Evolutionary conservation across 495 filamentous ascomycete species (phyloP), one percentile per base, ranked within the genome.

Genomic region (Letharia columbiana): DNA sequence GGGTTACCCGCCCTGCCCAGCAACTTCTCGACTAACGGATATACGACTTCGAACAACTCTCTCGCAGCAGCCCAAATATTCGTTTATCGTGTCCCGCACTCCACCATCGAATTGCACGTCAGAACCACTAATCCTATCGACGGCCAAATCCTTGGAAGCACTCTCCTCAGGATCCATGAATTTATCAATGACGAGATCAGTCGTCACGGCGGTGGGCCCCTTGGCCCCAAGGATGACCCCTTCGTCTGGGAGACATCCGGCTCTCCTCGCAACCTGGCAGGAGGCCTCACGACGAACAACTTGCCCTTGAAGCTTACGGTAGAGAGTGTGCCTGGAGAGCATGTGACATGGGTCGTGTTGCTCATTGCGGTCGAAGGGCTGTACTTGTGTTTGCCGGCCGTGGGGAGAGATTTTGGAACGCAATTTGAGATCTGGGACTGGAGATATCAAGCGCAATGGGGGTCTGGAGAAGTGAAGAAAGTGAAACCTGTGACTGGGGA

Each of bases 171-270:
- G 33, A 60, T 67, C 37, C 52, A 40, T 13, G 61, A 18, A 1
- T 64, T 31, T n/a, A 39, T 60, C 13, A 47, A 6, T 9, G 33
- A 64, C 28, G 5, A 31, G 23, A 63, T 67, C 20, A 6, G 6
- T 12, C 12, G 0, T 2, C 13, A 49, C 28, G 61, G 50, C n/a
- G 60, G 39, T 45, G 15, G 50, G n/a, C 41, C 40, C 9, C 56
- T 67, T 8, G 42, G 20, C 41, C 57, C 57, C 18, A 66, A 61
- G n/a, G 2, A 66, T 12, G 64, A 61, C 39, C 64, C 64, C 23
- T 66, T 61, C 28, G 58, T 47, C 12, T 54, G 42, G 33, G 1
- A 15, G 20, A 12, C 20, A 31, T 64, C 50, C 44, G n/a, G 50
- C 4, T 50, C 45, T 17, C 0, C 15, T 28, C 33, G 3, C 7